Evolutionary conservation across 371 early-diverging fungal species (phyloP).

Genomic region (Apophysomyces trapeziformis): DNA sequence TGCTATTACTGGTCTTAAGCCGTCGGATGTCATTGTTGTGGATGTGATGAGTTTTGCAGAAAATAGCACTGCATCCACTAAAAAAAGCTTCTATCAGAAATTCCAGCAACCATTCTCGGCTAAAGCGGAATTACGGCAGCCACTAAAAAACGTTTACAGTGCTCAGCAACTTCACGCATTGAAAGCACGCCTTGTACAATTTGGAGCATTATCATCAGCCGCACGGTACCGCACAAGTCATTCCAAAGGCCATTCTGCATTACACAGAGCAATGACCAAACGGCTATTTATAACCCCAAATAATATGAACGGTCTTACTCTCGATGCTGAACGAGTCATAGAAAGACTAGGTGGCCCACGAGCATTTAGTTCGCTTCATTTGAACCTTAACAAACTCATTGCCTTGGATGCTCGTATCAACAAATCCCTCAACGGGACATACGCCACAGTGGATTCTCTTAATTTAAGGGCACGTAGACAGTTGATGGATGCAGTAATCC

Average conservation of each 20-base stretch:
- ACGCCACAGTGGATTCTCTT: conserved; percentile 21
- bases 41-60: conserved; percentile 45
- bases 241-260: conserved; percentile 25
- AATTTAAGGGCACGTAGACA: conserved; percentile 22
- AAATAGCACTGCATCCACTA: conserved; percentile 36
- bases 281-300: conserved; percentile 41
- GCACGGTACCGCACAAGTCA: conserved; percentile 34
- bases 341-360: conserved; percentile 37
- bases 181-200: conserved; percentile 34
- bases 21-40: conserved; percentile 30
- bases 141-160: conserved; percentile 32
- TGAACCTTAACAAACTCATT: conserved; percentile 36
- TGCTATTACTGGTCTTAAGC: conserved; percentile 15
- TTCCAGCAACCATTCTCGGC: conserved; percentile 20
- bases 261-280: conserved; percentile 37
- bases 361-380: conserved; percentile 37
- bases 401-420: conserved; percentile 30
- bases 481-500: conserved; percentile 42
- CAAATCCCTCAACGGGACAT: conserved; percentile 7
- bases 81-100: conserved; percentile 29
- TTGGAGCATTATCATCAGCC: conserved; percentile 48
- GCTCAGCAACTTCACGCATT: conserved; percentile 23
- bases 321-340: conserved; percentile 28
- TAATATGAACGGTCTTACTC: conserved; percentile 25
- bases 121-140: conserved; percentile 20